A percentile compares a stretch with the other conserved stretches of the same genome.
phyloP scores from a whole-genome alignment of 2,329 filamentous ascomycete genomes.

The Talaromyces sp. region DNA sequence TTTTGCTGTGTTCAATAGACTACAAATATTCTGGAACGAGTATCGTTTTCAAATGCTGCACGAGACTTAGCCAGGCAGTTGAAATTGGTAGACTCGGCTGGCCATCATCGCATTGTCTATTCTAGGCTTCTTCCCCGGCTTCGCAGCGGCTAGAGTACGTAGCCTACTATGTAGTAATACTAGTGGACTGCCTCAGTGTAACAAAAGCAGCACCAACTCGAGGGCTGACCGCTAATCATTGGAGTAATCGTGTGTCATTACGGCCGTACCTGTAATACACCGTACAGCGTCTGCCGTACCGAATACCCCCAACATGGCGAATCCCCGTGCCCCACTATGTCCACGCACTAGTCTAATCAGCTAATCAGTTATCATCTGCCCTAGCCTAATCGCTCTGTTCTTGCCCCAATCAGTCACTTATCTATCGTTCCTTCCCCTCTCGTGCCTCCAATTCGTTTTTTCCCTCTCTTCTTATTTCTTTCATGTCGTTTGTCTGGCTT shows the following conservation, averaged over 20 bases:
- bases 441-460: slow-evolving; percentile 6
- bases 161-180: neutral
- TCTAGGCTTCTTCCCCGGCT: neutral
- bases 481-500: neutral
- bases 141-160: neutral
- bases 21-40: neutral
- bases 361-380: slow-evolving; percentile 14
- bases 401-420: slow-evolving; percentile 14
- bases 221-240: neutral
- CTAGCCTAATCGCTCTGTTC: slow-evolving; percentile 20
- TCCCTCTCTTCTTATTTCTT: neutral
- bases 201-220: neutral
- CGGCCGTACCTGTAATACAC: neutral
- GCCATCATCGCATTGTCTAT: neutral
- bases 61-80: neutral
- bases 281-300: neutral
- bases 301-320: slow-evolving; percentile 12
- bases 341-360: slow-evolving; percentile 10
- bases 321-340: slow-evolving; percentile 9
- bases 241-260: neutral
- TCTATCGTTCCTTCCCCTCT: slow-evolving; percentile 20
- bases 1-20: neutral
- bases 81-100: neutral
- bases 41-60: neutral
- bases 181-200: neutral